Evolutionary conservation across 2,329 filamentous ascomycete genomes (phyloP), one percentile per base, ranked within the genome.

Genomic region (Talaromyces sp.): DNA sequence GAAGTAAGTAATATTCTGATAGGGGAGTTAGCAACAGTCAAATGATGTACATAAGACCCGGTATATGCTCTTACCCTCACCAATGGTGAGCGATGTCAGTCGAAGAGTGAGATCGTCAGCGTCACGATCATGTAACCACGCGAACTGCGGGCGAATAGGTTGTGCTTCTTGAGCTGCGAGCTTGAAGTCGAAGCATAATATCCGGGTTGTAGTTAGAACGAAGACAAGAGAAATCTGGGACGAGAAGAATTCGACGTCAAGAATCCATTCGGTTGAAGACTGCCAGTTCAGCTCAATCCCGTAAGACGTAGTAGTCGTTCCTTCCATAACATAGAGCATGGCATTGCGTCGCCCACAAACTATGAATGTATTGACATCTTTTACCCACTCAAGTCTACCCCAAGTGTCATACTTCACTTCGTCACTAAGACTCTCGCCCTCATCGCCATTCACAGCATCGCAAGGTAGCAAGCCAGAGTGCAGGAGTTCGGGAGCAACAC

Each of bases 111-210:
- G 79, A 70, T 88, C 86, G 63, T 85, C 81, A 0, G 77, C 69
- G 64, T 84, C 80, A 51, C 83, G 79, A 70, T 83, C 88, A 75
- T 89, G 86, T 54, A 77, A 77, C 78, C 85, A 84, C 7, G 80
- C 80, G 2, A 84, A 68, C 29, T 82, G 69, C 51, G 81, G 72
- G 15, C 71, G 70, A 13, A 81, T 70, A 67, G 76, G 72, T n/a
- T 74, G 67, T 29, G 69, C 68, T 3, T 67, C 47, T 45, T 72
- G 68, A 25, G 66, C 36, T 22, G 75, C 65, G 25, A 72, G 69
- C 7, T 68, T 72, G 19, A 84, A 68, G 63, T 78, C 74, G 64
- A 85, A 70, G 70, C 83, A 77, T 29, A 82, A 73, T 3, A 89
- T 69, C 56, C 79, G 79, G 4, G 78, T 79, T 0, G 83, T 83